phyloP scores from a whole-genome alignment of 495 filamentous ascomycete genomes.

The Lichenothelia convexa region DNA sequence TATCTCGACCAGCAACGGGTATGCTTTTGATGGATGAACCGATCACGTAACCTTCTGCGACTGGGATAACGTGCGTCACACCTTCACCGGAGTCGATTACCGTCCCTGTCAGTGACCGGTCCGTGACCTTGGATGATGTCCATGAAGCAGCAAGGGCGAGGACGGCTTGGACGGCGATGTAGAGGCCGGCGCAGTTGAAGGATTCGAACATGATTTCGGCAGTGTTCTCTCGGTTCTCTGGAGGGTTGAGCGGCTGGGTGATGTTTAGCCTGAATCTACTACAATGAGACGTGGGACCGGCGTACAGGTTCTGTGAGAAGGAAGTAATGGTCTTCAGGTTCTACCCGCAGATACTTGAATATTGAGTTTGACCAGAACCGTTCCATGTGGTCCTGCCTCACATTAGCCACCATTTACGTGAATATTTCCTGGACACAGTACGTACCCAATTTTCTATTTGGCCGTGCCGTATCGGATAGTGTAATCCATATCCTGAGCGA shows the following conservation, averaged over 20 bases:
- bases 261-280: conserved; percentile 2
- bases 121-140: conserved; percentile 94
- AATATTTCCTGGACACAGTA: neutral
- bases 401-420: conserved; percentile 4
- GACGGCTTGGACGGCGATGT: conserved; percentile 96
- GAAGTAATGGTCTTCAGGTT: conserved; percentile 97
- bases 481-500: conserved; percentile 83
- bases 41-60: conserved; percentile 97
- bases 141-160: conserved; percentile 91
- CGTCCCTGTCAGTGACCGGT: conserved; percentile 91
- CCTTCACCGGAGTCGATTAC: conserved; percentile 96
- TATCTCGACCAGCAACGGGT: conserved; percentile 89
- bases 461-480: conserved; percentile 94
- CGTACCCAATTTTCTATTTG: conserved; percentile 94
- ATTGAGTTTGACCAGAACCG: conserved; percentile 99
- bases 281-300: neutral
- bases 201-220: conserved; percentile 99
- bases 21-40: conserved; percentile 98
- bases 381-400: conserved; percentile 82
- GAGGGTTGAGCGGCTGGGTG: conserved; percentile 76
- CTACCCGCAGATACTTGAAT: conserved; percentile 95
- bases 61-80: conserved; percentile 96
- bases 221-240: conserved; percentile 96
- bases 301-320: conserved; percentile 89
- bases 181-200: conserved; percentile 96